Percentiles rank a stretch among this genome's conserved stretches.
Evolutionary conservation across 2,329 filamentous ascomycete species (phyloP).

Genomic region (Dactylonectria macrodidyma): DNA sequence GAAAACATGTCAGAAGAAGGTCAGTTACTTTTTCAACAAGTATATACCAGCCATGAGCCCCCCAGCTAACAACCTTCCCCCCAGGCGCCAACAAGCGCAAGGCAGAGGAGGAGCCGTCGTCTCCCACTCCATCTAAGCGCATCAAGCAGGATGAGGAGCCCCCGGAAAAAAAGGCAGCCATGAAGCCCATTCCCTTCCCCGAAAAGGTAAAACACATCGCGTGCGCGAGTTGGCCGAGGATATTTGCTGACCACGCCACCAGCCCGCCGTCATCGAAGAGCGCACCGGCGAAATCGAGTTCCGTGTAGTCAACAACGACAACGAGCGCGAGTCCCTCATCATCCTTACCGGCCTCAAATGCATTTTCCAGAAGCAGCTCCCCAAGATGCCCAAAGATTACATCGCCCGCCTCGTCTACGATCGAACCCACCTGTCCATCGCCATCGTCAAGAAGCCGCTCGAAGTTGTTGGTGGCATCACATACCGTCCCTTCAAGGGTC

Average conservation of each 20-base stretch:
- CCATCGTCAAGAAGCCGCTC: constrained; percentile 95
- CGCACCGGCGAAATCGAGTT: constrained; percentile 96
- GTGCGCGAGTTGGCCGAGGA: background rate
- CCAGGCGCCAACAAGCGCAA: constrained; percentile 82
- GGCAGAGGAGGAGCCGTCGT: constrained; percentile 76
- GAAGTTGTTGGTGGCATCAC: constrained; percentile 98
- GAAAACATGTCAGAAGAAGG: constrained; percentile 47
- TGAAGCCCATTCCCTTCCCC: constrained; percentile 85
- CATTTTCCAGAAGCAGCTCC: constrained; percentile 98
- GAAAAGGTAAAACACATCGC: constrained; percentile 77
- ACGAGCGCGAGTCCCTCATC: constrained; percentile 87
- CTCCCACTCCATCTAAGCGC: constrained; percentile 75
- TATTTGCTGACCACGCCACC: constrained; percentile 4
- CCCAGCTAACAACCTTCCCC: constrained; percentile 24
- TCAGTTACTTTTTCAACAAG: constrained; percentile 5
- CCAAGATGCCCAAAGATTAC: constrained; percentile 99
- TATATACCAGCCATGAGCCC: background rate
- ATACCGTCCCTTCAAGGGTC: constrained; percentile 92
- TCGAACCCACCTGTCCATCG: constrained; percentile 94
- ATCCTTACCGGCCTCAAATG: constrained; percentile 97
- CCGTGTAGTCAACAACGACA: constrained; percentile 97
- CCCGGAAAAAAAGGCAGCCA: constrained; percentile 63
- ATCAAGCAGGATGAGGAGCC: constrained; percentile 65
- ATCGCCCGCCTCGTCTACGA: constrained; percentile 98
- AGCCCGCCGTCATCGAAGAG: constrained; percentile 94